Percentiles rank a stretch among this genome's conserved stretches.
Evolutionary conservation across 495 filamentous ascomycete species (phyloP).

Genomic region (Tuber brumale): DNA sequence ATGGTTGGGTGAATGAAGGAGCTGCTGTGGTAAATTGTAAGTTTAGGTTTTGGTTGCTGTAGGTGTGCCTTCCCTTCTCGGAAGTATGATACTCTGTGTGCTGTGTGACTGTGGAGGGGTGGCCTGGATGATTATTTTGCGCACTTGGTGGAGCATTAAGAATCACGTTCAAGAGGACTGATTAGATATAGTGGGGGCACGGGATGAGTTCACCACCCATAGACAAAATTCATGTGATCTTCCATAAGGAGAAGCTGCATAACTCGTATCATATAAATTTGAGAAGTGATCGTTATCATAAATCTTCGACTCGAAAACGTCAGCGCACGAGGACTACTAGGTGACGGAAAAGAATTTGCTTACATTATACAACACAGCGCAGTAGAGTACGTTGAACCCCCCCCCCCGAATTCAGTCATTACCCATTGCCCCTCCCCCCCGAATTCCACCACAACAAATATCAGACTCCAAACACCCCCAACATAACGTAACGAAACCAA

Average conservation of each 20-base stretch:
- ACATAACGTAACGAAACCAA: no score
- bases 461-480: no score
- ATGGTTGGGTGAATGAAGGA: no score
- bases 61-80: background rate
- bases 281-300: background rate
- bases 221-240: background rate
- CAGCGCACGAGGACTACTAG: background rate
- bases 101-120: background rate
- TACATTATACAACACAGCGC: background rate
- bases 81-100: background rate
- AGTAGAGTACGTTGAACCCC: background rate
- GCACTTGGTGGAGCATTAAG: background rate
- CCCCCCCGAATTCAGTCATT: background rate
- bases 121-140: background rate
- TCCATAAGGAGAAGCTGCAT: background rate
- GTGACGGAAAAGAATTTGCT: background rate
- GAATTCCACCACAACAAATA: no score
- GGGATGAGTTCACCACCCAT: background rate
- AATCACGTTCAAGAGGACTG: background rate
- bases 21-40: no score
- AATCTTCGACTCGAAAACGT: background rate
- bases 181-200: background rate
- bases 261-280: background rate
- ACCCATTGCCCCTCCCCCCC: background rate
- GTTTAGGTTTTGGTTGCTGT: no score